Conservation (phyloP, 2,329 filamentous ascomycete genomes). For the Cladophialophora exuberans region DNA sequence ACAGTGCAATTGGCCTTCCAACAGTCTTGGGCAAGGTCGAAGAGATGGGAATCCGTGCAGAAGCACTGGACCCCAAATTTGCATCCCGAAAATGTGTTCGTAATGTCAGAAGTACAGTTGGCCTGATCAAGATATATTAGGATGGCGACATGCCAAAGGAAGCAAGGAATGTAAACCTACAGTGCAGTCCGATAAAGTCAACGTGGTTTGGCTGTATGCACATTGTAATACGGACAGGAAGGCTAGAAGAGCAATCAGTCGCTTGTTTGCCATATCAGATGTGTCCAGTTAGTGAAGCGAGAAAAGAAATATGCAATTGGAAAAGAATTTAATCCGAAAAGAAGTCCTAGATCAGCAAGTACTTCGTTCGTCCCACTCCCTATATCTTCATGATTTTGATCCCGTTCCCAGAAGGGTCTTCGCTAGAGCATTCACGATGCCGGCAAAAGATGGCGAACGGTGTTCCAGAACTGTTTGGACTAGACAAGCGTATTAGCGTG, state of each 20-base stretch:
- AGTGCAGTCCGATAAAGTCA: conserved; percentile 12
- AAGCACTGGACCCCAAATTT: conserved; percentile 20
- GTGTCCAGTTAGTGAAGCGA: no score
- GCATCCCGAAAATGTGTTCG: conserved; percentile 11
- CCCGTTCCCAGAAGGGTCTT: no score
- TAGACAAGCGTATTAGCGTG: background rate
- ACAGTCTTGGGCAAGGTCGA: conserved; percentile 10
- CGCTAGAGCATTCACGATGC: background rate
- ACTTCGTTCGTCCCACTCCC: no score
- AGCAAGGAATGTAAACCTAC: background rate
- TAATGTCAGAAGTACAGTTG: conserved; percentile 12
- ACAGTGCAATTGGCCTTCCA: conserved; percentile 21
- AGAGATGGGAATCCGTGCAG: conserved; percentile 11
- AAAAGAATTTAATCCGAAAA: no score
- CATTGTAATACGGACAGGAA: background rate
- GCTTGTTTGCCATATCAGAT: background rate
- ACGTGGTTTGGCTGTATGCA: background rate
- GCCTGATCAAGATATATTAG: background rate
- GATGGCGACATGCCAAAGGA: background rate
- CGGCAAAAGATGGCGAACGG: background rate
- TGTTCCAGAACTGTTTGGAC: conserved; percentile 8
- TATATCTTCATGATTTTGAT: no score
- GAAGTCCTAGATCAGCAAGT: no score
- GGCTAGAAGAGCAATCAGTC: background rate
- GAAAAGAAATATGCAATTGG: no score